Evolutionary conservation across 2,329 filamentous ascomycete species (phyloP).

Genomic region (Talaromyces albobiverticillius): DNA sequence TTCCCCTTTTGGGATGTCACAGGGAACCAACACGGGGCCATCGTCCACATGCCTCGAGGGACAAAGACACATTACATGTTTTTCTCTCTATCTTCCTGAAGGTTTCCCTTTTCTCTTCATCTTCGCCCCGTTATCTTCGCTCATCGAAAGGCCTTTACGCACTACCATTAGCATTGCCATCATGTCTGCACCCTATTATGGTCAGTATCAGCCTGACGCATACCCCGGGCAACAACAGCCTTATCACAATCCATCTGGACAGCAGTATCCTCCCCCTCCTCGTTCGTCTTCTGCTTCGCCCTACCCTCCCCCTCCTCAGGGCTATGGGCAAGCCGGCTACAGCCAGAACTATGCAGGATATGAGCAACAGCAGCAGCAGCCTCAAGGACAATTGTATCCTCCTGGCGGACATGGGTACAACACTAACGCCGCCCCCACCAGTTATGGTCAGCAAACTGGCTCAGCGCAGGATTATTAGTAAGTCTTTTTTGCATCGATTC

Average conservation of each 20-base stretch:
- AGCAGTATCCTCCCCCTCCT: constrained; percentile 10
- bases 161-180: neutral
- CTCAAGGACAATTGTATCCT: neutral
- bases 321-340: constrained; percentile 28
- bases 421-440: no score
- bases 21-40: no score
- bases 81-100: no score
- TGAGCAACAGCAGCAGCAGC: neutral
- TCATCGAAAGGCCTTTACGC: neutral
- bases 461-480: constrained; percentile 13
- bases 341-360: neutral
- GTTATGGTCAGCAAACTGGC: constrained; percentile 1
- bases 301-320: constrained; percentile 29
- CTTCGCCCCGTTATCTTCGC: neutral
- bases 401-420: neutral
- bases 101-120: neutral
- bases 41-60: no score
- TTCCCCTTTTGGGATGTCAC: no score
- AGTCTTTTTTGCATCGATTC: neutral
- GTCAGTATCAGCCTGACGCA: neutral
- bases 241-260: constrained; percentile 15
- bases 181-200: constrained; percentile 16
- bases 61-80: no score
- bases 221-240: constrained; percentile 15
- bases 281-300: constrained; percentile 19